Evolutionary conservation across 129 eudicot species (phyloP), one percentile per base, ranked within the genome.

Genomic region (Flaveria linearis): DNA sequence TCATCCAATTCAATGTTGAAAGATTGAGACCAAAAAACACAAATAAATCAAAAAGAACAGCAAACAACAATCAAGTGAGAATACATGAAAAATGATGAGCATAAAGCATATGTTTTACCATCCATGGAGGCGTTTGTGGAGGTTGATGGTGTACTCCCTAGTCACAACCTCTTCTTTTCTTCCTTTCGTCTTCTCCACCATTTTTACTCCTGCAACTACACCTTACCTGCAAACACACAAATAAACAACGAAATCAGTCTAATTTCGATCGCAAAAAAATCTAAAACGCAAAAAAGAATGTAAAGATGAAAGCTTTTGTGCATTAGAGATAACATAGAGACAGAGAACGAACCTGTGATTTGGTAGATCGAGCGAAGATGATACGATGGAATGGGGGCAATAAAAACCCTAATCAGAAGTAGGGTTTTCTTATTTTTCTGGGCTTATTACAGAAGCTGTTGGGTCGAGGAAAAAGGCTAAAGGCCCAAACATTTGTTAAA

Each of bases 111-210:
- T 13, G 9, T 3, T 30, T 6, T 69, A 69, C 73, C 73, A 69
- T 69, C 57, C 73, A 22, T 69, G 73, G 18, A 69, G 73, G 20
- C 73, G 58, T 45, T 69, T 69, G 73, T 69, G 73, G 57, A 69
- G 73, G 52, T 69, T 69, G 18, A 69, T 20, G 58, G 73, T 69
- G 73, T 69, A 69, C 42, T 69, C 73, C 12, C 58, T 69, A 1
- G 58, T 69, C 2, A 69, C 58, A 45, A 69, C 73, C 41, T 69
- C 73, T 69, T 43, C 73, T 18, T 69, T 69, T 46, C 57, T 69
- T 46, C 42, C 73, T 46, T 69, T 69, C 22, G 57, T 14, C 15
- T 69, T 69, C 57, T 13, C 58, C 15, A 69, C 5, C 58, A 45
- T 69, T 69, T 13, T 69, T 69, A 69, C 73, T 28, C 55, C 14